phyloP scores from a whole-genome alignment of 768 basidiomycete species.

The Austroboletus festivus region DNA sequence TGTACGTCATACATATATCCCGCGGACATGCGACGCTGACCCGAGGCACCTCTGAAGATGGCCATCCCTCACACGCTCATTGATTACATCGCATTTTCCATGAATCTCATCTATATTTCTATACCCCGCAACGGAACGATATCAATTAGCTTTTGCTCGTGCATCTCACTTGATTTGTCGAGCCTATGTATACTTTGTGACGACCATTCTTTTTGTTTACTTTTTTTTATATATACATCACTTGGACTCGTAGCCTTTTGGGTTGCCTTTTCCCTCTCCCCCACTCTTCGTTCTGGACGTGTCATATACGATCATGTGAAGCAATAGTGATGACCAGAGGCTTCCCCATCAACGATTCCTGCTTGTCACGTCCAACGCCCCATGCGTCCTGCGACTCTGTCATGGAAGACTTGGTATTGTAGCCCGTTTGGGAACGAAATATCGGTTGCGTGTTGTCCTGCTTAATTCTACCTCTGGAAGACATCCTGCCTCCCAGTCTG shows the following conservation, averaged over 20 bases:
- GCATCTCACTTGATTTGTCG: not conserved
- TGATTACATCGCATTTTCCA: slow-evolving; percentile 20
- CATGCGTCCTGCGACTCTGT: too few species aligned
- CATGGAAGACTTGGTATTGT: too few species aligned
- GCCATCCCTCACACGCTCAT: slow-evolving; percentile 27
- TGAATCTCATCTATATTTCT: slow-evolving; percentile 15
- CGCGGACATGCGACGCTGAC: slow-evolving; percentile 1
- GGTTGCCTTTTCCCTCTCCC: not conserved
- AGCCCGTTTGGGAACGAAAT: too few species aligned
- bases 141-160: slow-evolving; percentile 8
- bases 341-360: not conserved
- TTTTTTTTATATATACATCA: too few species aligned
- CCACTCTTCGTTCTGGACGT: not conserved
- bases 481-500: too few species aligned
- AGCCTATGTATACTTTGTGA: slow-evolving; percentile 4
- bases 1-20: slow-evolving; percentile 10
- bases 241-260: not conserved
- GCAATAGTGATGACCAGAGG: not conserved
- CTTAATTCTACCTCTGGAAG: too few species aligned
- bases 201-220: slow-evolving; percentile 2
- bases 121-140: slow-evolving; percentile 29
- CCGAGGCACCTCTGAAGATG: slow-evolving; percentile 17
- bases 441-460: too few species aligned
- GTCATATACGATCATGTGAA: slow-evolving; percentile 5
- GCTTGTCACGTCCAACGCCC: too few species aligned